Evolutionary conservation across 2,329 filamentous ascomycete species (phyloP).

Genomic region (Nannizzia gypsea): DNA sequence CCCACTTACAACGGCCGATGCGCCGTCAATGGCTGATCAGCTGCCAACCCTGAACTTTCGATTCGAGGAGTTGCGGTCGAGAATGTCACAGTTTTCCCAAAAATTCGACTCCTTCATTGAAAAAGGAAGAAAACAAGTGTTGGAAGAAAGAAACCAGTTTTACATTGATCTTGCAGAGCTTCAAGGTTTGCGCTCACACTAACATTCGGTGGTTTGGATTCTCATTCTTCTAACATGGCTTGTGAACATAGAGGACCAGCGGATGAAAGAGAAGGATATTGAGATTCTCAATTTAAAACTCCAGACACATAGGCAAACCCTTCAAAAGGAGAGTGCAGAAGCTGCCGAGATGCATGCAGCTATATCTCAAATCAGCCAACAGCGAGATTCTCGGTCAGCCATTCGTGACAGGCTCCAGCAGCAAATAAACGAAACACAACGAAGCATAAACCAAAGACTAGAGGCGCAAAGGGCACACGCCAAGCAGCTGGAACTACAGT

Average conservation of each 20-base stretch:
- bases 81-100: conserved; percentile 84
- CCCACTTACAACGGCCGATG: conserved; percentile 40
- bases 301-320: conserved; percentile 43
- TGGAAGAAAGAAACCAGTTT: conserved; percentile 91
- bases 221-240: background rate
- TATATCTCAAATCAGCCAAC: conserved; percentile 44
- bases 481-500: conserved; percentile 66
- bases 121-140: conserved; percentile 71
- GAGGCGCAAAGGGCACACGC: conserved; percentile 42
- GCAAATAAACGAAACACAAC: conserved; percentile 42
- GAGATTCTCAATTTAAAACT: conserved; percentile 56
- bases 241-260: conserved; percentile 61
- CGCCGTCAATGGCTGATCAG: conserved; percentile 50
- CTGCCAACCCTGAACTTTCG: conserved; percentile 89
- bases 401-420: conserved; percentile 45
- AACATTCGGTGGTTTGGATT: conserved; percentile 6
- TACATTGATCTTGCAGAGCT: conserved; percentile 80
- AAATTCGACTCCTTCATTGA: conserved; percentile 93
- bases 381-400: conserved; percentile 44
- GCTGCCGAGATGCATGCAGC: conserved; percentile 50
- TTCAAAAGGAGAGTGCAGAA: conserved; percentile 50
- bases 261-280: conserved; percentile 77
- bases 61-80: conserved; percentile 87
- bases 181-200: conserved; percentile 51
- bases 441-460: conserved; percentile 34